Evolutionary conservation across 805 yeast genomes (phyloP).

Genomic region (Kregervanrija fluxuum): DNA sequence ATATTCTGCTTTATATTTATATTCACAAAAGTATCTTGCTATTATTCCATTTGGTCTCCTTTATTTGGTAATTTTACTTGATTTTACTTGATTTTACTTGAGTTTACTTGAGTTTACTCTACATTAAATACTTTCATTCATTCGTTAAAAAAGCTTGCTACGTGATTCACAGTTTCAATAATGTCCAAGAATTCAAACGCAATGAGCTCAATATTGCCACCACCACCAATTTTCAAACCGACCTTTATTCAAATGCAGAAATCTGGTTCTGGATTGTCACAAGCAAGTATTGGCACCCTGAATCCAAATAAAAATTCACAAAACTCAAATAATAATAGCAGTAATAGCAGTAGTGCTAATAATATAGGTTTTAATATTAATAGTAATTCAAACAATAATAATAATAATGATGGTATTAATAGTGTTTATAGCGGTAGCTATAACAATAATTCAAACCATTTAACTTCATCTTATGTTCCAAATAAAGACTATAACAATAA

Average conservation of each 20-base stretch:
- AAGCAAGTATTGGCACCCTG: not conserved
- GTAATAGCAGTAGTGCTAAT: no score
- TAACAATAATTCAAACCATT: constrained; percentile 18
- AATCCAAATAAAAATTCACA: constrained; percentile 7
- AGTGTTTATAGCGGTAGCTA: not conserved
- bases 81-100: no score
- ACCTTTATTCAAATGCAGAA: constrained; percentile 39
- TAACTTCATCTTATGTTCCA: constrained; percentile 25
- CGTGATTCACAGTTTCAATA: not conserved
- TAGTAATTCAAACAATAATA: no score
- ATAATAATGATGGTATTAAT: no score
- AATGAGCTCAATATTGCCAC: constrained; percentile 27
- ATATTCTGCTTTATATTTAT: no score
- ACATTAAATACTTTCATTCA: not conserved
- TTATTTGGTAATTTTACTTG: no score
- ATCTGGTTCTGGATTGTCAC: constrained; percentile 1
- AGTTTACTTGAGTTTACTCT: no score
- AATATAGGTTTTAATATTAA: no score
- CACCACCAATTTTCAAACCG: constrained; percentile 41
- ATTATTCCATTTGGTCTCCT: no score
- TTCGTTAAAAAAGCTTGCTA: not conserved
- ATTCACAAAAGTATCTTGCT: no score
- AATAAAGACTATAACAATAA: constrained; percentile 20
- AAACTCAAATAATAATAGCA: not conserved
- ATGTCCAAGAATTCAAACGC: constrained; percentile 1